These are phyloP conservation scores for Neofusicoccum ribis DNA, from an alignment of 2,329 filamentous ascomycete genomes.

Conservation along the genomic window DNA sequence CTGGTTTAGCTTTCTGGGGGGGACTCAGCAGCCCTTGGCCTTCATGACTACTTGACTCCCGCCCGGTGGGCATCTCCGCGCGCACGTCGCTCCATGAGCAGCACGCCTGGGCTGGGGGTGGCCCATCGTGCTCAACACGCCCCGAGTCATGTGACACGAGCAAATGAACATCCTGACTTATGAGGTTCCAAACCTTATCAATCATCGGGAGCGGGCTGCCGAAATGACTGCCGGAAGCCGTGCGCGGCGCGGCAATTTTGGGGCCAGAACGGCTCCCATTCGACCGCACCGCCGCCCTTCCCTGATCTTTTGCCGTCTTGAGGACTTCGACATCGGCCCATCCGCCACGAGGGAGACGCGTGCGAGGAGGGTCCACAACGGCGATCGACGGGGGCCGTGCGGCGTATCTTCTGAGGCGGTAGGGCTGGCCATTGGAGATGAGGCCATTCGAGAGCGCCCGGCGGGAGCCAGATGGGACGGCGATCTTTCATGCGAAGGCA, in stretches of 20 bases:
- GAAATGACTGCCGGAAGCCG: neutral
- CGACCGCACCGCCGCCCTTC: neutral
- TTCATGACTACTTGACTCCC: slow-evolving; percentile 7
- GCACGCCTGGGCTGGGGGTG: neutral
- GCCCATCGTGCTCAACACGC: neutral
- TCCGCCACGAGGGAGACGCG: neutral
- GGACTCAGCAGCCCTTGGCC: neutral
- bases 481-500: neutral
- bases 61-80: neutral
- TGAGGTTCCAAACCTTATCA: neutral
- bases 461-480: neutral
- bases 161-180: neutral
- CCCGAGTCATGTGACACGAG: neutral
- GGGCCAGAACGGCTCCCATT: neutral
- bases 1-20: neutral
- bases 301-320: neutral
- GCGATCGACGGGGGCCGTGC: neutral
- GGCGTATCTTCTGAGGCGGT: neutral
- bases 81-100: slow-evolving; percentile 1
- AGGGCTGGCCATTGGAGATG: neutral
- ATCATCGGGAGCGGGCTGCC: neutral
- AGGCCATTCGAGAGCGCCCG: neutral
- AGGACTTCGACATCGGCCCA: neutral
- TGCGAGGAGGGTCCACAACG: neutral
- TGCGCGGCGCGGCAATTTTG: neutral